Evolutionary conservation across 2,329 filamentous ascomycete species (phyloP), one percentile per base, ranked within the genome.

Genomic region (Monosporascus sp.): DNA sequence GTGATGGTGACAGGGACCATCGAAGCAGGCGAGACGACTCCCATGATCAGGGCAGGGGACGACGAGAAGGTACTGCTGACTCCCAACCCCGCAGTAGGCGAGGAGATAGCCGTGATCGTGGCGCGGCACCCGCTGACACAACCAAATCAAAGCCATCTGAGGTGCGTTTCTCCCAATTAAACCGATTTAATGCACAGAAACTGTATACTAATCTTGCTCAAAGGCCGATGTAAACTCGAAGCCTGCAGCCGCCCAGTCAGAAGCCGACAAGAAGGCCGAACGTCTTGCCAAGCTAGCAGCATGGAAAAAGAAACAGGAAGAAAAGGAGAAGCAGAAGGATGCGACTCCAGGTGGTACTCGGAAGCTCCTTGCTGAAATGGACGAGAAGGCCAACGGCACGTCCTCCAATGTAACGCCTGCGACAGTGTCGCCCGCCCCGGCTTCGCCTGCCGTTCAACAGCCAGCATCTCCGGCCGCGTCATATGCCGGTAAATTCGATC

Each of bases 271-370:
- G 66, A 90, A 92, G 69, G 88, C 87, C 49, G 89, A 93, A 69
- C 79, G 89, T 58, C 78, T 91, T 44, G 89, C 89, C 28, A 92
- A 90, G 67, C 74, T 96, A 28, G 89, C 93, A 68, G 89, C 89
- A 53, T 96, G 91, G 92, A 96, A 96, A 73, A 88, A 91, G 71
- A 93, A 92, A 72, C 87, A 91, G 67, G 88, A 90, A 59, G 84
- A 85, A 66, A 86, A 87, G 61, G 86, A 87, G 62, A 89, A 89
- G 67, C 83, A 88, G 66, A 85, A 84, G 64, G 82, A 88, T 63
- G 79, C 85, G 45, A 84, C 83, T 51, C 77, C 82, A 41, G 82
- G 81, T 54, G 85, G 84, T 58, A 81, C 86, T 40, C 78, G 83
- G 61, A 88, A 81, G 62, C 80, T 91, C 52, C 74, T 88, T 53